Conservation (phyloP, 768 basidiomycete species). For the Auriculariales sp. region DNA sequence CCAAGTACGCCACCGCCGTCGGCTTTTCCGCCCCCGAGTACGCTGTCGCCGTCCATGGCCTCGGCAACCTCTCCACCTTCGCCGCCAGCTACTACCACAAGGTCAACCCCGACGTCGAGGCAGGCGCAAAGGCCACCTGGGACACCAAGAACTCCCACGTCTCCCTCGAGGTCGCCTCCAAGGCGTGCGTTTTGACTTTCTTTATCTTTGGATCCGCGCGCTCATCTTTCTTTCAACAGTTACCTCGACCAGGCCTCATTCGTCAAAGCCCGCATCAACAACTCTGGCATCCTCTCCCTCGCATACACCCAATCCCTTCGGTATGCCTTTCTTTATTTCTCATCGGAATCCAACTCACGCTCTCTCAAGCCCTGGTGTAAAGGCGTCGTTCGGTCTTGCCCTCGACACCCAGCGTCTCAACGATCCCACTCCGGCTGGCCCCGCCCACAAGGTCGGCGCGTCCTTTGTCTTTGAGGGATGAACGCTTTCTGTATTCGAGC, state of each 20-base stretch:
- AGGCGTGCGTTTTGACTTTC: conserved; percentile 47
- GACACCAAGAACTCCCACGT: conserved; percentile 86
- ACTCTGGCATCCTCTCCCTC: conserved; percentile 77
- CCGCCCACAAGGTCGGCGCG: conserved; percentile 76
- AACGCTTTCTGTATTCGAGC: conserved; percentile 1
- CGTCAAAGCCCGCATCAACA: conserved; percentile 99
- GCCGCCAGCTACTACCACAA: conserved; percentile 97
- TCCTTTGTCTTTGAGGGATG: conserved; percentile 53
- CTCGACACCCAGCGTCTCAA: conserved; percentile 89
- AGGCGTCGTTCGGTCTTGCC: conserved; percentile 85
- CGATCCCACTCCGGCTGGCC: conserved; percentile 38
- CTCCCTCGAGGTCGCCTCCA: conserved; percentile 86
- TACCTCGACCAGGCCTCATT: conserved; percentile 82
- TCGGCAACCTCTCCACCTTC: conserved; percentile 89
- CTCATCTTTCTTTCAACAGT: conserved; percentile 18
- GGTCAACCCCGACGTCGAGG: conserved; percentile 81
- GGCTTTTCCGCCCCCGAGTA: conserved; percentile 97
- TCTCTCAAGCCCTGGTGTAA: conserved; percentile 59
- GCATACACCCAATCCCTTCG: conserved; percentile 83
- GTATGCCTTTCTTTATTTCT: conserved; percentile 12
- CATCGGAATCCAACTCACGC: background rate
- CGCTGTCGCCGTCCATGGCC: conserved; percentile 84
- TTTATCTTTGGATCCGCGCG: background rate
- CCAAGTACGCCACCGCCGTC: conserved; percentile 79
- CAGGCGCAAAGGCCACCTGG: conserved; percentile 92